phyloP scores from a whole-genome alignment of 1,284 basidiomycete genomes.

The Omphalotus olearius region DNA sequence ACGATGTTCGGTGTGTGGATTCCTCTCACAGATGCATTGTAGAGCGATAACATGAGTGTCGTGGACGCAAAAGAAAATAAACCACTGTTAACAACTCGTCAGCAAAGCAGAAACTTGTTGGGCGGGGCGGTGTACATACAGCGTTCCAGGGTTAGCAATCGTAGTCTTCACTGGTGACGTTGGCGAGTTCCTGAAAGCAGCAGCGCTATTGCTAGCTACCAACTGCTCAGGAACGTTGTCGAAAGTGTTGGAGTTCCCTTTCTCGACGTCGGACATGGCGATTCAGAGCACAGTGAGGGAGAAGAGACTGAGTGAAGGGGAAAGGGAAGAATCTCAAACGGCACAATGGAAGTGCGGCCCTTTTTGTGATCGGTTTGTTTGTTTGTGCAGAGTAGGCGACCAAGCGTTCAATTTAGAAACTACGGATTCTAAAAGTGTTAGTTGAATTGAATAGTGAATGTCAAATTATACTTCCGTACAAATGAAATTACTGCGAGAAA shows the following conservation, averaged over 20 bases:
- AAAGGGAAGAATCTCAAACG: not conserved
- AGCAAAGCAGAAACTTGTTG: not conserved
- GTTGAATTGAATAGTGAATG: too few relatives aligned
- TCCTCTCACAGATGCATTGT: conserved; percentile 52
- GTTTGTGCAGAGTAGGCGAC: not conserved
- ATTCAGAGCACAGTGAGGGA: not conserved
- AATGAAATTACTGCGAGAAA: too few relatives aligned
- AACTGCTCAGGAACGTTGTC: not conserved
- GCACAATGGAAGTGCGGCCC: not conserved
- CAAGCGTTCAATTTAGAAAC: not conserved
- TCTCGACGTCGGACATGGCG: conserved; percentile 14
- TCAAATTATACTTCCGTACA: too few relatives aligned
- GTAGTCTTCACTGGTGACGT: conserved; percentile 14
- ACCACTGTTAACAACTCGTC: conserved; percentile 31
- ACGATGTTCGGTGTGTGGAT: conserved; percentile 66
- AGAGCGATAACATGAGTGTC: conserved; percentile 67
- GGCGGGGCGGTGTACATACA: conserved; percentile 31
- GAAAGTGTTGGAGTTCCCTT: conserved; percentile 8
- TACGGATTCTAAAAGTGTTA: too few relatives aligned
- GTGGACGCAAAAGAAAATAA: conserved; percentile 73
- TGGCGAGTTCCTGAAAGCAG: conserved; percentile 5
- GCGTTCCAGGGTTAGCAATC: conserved; percentile 51
- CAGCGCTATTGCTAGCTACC: conserved; percentile 2
- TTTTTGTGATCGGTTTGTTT: not conserved
- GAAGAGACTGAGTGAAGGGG: not conserved